phyloP scores from a whole-genome alignment of 768 basidiomycete genomes.

The Lepiota brunneoincarnata region DNA sequence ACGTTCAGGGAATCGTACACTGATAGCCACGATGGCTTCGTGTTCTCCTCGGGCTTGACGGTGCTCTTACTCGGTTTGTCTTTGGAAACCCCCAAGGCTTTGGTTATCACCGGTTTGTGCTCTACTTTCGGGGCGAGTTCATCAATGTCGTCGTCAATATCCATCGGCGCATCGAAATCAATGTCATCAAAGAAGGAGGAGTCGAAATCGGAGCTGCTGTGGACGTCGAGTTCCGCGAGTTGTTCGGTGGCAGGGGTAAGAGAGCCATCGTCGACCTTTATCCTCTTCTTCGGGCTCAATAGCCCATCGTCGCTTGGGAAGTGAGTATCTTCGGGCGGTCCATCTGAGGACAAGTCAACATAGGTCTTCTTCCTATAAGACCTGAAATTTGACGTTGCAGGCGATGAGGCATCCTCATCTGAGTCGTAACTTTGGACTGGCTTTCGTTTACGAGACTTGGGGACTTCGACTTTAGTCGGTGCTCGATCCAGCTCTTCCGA shows the following conservation, averaged over 20 bases:
- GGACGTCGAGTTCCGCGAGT: constrained; percentile 58
- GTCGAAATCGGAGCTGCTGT: constrained; percentile 45
- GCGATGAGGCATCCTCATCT: constrained; percentile 34
- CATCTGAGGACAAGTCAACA: constrained; percentile 47
- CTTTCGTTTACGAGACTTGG: constrained; percentile 62
- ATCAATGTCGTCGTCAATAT: constrained; percentile 52
- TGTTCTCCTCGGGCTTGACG: constrained; percentile 43
- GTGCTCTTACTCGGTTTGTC: constrained; percentile 26
- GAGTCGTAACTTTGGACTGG: constrained; percentile 47
- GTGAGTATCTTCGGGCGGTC: constrained; percentile 32
- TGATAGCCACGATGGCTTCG: constrained; percentile 65
- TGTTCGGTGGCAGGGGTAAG: constrained; percentile 57
- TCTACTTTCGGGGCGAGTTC: constrained; percentile 32
- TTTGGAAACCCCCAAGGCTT: constrained; percentile 21
- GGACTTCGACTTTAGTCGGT: constrained; percentile 33
- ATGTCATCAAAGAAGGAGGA: constrained; percentile 50
- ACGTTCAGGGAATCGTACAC: constrained; percentile 73
- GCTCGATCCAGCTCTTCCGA: constrained; percentile 68
- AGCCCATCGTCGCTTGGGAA: constrained; percentile 58
- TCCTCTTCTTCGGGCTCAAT: constrained; percentile 72
- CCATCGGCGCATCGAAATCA: constrained; percentile 60
- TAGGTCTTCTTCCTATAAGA: constrained; percentile 33
- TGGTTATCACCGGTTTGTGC: constrained; percentile 5
- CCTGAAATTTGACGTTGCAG: constrained; percentile 23
- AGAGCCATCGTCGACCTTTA: constrained; percentile 39